Base-by-base conservation (phyloP, 345 rosid genomes). In the Hibiscus tridactylites region DNA sequence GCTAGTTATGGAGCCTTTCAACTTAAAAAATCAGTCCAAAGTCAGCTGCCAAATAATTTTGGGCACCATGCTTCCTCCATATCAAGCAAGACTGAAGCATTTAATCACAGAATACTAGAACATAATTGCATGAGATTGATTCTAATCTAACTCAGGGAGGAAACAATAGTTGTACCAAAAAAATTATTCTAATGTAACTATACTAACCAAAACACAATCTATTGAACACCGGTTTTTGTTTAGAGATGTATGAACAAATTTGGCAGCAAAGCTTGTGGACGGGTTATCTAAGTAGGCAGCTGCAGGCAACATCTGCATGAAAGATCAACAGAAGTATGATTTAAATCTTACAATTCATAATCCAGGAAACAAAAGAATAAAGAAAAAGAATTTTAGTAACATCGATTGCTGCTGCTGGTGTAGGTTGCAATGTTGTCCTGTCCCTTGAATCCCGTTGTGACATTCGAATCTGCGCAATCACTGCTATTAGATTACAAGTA, bases 151-250 rank as follows among this genome's bases (percentile, higher is more conserved):
- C 58, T 17, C 17, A 3, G 26, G 17, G 8, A 53, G 58, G 58
- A 72, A 52, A 74, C 68, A 19, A 68, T 6, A 11, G 66, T 6
- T 6, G 26, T 11, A 39, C 13, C 16, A 11, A 28, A 17, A 49
- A 33, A 56, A 26, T 16, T 50, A 6, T 56, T 21, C 9, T 39
- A 28, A 49, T 61, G 26, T 60, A 71, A 31, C 5, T 4, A 3
- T 3, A 76, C 88, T 78, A 77, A 95, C 99, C 97, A 90, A 70
- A 80, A 92, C 90, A 31, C 86, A 81, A 81, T 95, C 92, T 77
- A 92, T 95, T 66, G 97, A 90, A 87, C 96, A 90, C 10, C 97
- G 96, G 54, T 92, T 90, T 79, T 95, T 95, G 85, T 95, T 95
- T 10, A 95, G 81, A 54, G 99, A 95, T 37, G 97, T 82, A 81